Percentiles rank a stretch among this genome's conserved stretches.
Conservation (phyloP, 1,284 basidiomycete species). For the Leccinum holopus region DNA sequence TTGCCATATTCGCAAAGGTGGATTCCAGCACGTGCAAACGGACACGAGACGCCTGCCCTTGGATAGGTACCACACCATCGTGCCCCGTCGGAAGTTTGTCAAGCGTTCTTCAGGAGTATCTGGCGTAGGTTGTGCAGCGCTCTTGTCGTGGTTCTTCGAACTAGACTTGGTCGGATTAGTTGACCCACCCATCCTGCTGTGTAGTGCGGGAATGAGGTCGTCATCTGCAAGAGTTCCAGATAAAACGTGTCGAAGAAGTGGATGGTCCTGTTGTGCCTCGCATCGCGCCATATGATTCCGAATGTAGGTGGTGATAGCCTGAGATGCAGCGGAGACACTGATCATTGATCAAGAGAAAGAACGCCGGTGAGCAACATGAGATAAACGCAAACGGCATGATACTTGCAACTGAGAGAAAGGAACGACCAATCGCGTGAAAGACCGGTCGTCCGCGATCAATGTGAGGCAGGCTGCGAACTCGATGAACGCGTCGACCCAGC, state of each 20-base stretch:
- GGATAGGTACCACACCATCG: slow-evolving; percentile 76
- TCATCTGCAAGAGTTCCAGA: slow-evolving; percentile 71
- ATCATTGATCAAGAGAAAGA: slow-evolving; percentile 1
- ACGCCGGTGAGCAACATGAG: slow-evolving; percentile 16
- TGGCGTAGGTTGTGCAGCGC: slow-evolving; percentile 2
- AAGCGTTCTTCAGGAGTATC: slow-evolving; percentile 39
- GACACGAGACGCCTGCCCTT: slow-evolving; percentile 71
- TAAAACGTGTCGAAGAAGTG: slow-evolving; percentile 67
- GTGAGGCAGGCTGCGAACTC: too few species aligned
- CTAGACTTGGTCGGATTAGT: slow-evolving; percentile 43
- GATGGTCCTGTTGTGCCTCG: slow-evolving; percentile 65
- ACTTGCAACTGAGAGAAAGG: slow-evolving; percentile 71
- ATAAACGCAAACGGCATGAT: slow-evolving; percentile 14
- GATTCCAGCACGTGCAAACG: slow-evolving; percentile 69
- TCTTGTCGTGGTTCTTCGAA: slow-evolving; percentile 23
- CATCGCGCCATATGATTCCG: slow-evolving; percentile 69
- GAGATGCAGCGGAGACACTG: slow-evolving; percentile 71
- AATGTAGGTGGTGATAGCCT: slow-evolving; percentile 77
- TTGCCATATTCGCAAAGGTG: slow-evolving; percentile 64
- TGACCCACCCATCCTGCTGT: slow-evolving; percentile 68
- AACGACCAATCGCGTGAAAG: slow-evolving; percentile 66
- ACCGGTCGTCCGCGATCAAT: too few species aligned
- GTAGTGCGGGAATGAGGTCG: slow-evolving; percentile 65
- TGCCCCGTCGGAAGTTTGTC: slow-evolving; percentile 76
- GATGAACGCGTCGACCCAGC: too few species aligned